Percentiles rank a stretch among this genome's conserved stretches.
These are phyloP conservation scores for Incumbomyces lentus DNA, from an alignment of 2,329 filamentous ascomycete genomes.

Conservation along the genomic window DNA sequence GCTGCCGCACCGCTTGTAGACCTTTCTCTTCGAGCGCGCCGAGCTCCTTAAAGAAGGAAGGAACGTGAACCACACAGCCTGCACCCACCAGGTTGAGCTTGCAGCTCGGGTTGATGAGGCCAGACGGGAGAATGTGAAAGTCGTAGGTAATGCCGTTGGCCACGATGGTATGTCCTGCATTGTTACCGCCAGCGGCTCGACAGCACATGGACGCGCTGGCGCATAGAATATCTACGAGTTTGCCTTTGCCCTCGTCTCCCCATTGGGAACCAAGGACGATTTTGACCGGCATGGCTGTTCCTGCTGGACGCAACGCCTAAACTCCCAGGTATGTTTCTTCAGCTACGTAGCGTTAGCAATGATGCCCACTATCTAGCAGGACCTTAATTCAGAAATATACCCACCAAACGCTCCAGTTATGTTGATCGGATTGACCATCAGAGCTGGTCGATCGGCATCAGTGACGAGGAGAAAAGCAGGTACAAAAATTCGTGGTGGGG, in stretches of 20 bases:
- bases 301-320: background rate
- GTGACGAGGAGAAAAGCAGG: constrained; percentile 5
- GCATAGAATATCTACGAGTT: constrained; percentile 39
- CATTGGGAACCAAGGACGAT: constrained; percentile 39
- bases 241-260: constrained; percentile 42
- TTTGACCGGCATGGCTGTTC: constrained; percentile 26
- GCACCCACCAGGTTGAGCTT: constrained; percentile 37
- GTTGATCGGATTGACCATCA: constrained; percentile 1
- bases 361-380: background rate
- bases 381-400: background rate
- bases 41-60: constrained; percentile 40
- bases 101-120: constrained; percentile 34
- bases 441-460: constrained; percentile 3
- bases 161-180: constrained; percentile 40
- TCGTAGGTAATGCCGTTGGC: constrained; percentile 37
- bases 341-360: background rate
- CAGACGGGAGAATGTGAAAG: constrained; percentile 39
- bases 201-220: constrained; percentile 35
- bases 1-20: constrained; percentile 29
- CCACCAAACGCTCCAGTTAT: background rate
- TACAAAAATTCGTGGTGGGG: constrained; percentile 3
- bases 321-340: background rate
- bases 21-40: constrained; percentile 34
- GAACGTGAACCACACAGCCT: constrained; percentile 38
- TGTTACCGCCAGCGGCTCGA: constrained; percentile 38